A percentile compares a stretch with the other conserved stretches of the same genome.
phyloP scores from a whole-genome alignment of 1,284 basidiomycete species.

The Tylopilus sp. region DNA sequence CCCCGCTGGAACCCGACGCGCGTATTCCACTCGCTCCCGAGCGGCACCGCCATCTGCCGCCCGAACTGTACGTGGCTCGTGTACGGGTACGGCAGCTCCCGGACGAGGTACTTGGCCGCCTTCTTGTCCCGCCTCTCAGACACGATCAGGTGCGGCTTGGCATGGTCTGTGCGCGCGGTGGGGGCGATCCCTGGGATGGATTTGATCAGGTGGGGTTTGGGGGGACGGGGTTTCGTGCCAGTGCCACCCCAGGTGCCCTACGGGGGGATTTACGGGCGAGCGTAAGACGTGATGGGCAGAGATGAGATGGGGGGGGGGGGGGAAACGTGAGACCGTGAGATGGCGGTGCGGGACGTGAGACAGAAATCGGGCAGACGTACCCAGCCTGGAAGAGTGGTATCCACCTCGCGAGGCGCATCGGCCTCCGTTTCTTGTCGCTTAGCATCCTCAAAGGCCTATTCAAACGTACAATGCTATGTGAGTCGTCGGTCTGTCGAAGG shows the following conservation, averaged over 20 bases:
- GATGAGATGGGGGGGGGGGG: background rate
- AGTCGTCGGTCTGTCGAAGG: background rate
- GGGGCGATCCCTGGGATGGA: slow-evolving; percentile 80
- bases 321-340: background rate
- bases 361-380: slow-evolving; percentile 41
- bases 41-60: slow-evolving; percentile 71
- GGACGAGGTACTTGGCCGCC: slow-evolving; percentile 81
- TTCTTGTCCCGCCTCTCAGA: slow-evolving; percentile 94
- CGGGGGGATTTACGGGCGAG: background rate
- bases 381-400: slow-evolving; percentile 95
- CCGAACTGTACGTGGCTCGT: slow-evolving; percentile 90
- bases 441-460: slow-evolving; percentile 79
- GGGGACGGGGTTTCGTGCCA: slow-evolving; percentile 56
- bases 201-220: slow-evolving; percentile 70
- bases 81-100: slow-evolving; percentile 92
- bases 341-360: background rate
- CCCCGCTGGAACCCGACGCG: slow-evolving; percentile 81
- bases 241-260: slow-evolving; percentile 91
- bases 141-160: slow-evolving; percentile 87
- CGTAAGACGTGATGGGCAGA: background rate
- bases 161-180: slow-evolving; percentile 75
- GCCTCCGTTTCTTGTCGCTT: slow-evolving; percentile 77
- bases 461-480: background rate
- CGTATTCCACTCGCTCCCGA: slow-evolving; percentile 95
- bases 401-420: slow-evolving; percentile 82